Conservation (phyloP, 305 asterid genomes). For the Fraxinus paxiana region DNA sequence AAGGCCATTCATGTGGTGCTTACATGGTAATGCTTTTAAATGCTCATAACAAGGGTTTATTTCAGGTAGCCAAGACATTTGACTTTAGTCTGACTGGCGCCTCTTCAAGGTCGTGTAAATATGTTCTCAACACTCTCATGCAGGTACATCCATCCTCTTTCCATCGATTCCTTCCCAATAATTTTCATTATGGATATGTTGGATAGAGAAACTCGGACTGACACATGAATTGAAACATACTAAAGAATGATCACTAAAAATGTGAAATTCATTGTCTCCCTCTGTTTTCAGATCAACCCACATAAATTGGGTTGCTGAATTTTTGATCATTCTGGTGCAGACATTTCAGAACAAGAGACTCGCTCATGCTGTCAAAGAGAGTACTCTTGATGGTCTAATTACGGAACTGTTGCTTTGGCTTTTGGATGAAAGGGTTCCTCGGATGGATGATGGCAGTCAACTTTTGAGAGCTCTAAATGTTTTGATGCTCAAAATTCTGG, state of each 20-base stretch:
- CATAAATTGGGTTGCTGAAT: not conserved
- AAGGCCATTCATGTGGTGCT: constrained; percentile 9
- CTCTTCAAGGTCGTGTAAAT: constrained; percentile 99
- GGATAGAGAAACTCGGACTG: constrained; percentile 6
- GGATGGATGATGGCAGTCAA: constrained; percentile 99
- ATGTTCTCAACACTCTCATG: constrained; percentile 97
- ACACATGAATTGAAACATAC: not conserved
- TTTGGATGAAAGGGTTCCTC: constrained; percentile 96
- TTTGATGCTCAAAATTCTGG: constrained; percentile 96
- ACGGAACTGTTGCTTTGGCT: constrained; percentile 98
- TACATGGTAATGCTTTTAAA: constrained; percentile 17
- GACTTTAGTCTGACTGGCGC: constrained; percentile 93
- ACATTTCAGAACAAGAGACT: constrained; percentile 87
- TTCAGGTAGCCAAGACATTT: constrained; percentile 92
- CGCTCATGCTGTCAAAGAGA: constrained; percentile 87
- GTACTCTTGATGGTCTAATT: constrained; percentile 82
- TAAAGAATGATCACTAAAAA: not conserved
- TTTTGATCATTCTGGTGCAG: constrained; percentile 42
- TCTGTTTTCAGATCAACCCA: not conserved
- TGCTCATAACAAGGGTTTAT: constrained; percentile 19
- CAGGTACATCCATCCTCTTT: constrained; percentile 45
- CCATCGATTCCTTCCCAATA: constrained; percentile 8
- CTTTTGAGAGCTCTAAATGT: constrained; percentile 96
- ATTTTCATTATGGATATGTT: constrained; percentile 4
- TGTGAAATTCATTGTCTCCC: not conserved